These are phyloP conservation scores for Lippia alba DNA, from an alignment of 305 asterid genomes.

Conservation along the genomic window DNA sequence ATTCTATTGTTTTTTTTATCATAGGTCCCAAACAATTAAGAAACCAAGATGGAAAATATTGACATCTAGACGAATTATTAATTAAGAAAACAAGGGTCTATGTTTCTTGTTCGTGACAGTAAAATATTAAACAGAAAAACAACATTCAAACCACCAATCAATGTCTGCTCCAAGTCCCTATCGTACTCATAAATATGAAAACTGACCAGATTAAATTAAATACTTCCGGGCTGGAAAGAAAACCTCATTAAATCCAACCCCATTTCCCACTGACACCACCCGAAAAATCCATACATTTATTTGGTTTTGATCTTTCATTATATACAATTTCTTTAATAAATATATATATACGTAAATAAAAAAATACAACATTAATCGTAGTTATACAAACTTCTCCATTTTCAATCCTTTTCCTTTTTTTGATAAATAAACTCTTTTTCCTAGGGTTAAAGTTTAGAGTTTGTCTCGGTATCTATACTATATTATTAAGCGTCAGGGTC, in stretches of 20 bases:
- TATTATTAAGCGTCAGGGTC: too few relatives aligned
- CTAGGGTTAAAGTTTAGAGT: neutral
- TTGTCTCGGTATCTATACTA: neutral
- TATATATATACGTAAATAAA: too few relatives aligned
- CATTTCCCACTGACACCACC: neutral
- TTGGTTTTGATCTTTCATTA: too few relatives aligned
- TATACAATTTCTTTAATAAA: too few relatives aligned
- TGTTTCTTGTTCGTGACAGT: neutral
- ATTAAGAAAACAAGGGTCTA: neutral
- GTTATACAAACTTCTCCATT: neutral
- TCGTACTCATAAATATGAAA: neutral
- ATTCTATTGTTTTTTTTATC: too few relatives aligned
- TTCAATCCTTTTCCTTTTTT: neutral
- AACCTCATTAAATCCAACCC: neutral
- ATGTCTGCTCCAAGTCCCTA: neutral
- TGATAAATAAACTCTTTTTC: too few relatives aligned
- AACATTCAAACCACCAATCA: neutral
- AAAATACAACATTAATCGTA: neutral
- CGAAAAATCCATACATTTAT: too few relatives aligned
- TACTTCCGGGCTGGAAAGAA: neutral
- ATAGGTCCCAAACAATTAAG: too few relatives aligned
- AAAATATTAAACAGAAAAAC: neutral
- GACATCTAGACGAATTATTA: too few relatives aligned
- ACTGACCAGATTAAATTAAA: conserved; percentile 1
- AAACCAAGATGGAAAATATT: too few relatives aligned